Evolutionary conservation across 495 filamentous ascomycete species (phyloP).

Genomic region (Pyronema domesticum): DNA sequence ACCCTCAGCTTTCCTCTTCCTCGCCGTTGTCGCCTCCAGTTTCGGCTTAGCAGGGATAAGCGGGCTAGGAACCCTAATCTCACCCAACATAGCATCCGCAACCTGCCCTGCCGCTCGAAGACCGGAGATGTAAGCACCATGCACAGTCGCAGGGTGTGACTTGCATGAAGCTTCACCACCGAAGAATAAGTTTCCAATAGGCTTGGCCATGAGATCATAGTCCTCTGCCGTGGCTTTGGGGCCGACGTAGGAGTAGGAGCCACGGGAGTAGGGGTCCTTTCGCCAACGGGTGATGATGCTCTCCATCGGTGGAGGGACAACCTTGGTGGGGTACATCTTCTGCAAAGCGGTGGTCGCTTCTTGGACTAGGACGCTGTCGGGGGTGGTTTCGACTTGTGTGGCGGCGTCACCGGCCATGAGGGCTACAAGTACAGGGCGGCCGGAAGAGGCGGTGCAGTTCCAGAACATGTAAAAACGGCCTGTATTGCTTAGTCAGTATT

Average conservation of each 20-base stretch:
- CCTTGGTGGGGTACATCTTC: constrained; percentile 43
- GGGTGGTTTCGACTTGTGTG: constrained; percentile 57
- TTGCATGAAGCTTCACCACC: constrained; percentile 92
- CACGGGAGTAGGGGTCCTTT: constrained; percentile 69
- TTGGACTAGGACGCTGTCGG: constrained; percentile 51
- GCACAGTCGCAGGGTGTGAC: constrained; percentile 89
- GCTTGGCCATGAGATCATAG: constrained; percentile 80
- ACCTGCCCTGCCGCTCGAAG: constrained; percentile 76
- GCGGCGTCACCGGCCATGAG: constrained; percentile 97
- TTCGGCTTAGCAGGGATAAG: constrained; percentile 52
- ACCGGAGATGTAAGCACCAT: constrained; percentile 89
- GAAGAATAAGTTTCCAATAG: constrained; percentile 79
- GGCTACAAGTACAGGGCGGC: constrained; percentile 34
- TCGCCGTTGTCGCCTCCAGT: constrained; percentile 20
- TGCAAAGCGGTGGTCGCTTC: constrained; percentile 63
- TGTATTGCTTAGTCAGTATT: constrained; percentile 18
- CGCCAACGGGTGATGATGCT: constrained; percentile 90
- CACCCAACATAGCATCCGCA: constrained; percentile 57
- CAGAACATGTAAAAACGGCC: constrained; percentile 96
- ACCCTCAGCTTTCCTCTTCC: constrained; percentile 38
- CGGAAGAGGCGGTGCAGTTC: constrained; percentile 41
- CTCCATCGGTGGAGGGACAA: constrained; percentile 61
- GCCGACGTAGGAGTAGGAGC: constrained; percentile 86
- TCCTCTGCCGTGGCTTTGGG: constrained; percentile 64
- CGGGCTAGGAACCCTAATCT: constrained; percentile 56